Evolutionary conservation across 306 rosid species (phyloP), one percentile per base, ranked within the genome.

Genomic region (Begonia loranthoides): DNA sequence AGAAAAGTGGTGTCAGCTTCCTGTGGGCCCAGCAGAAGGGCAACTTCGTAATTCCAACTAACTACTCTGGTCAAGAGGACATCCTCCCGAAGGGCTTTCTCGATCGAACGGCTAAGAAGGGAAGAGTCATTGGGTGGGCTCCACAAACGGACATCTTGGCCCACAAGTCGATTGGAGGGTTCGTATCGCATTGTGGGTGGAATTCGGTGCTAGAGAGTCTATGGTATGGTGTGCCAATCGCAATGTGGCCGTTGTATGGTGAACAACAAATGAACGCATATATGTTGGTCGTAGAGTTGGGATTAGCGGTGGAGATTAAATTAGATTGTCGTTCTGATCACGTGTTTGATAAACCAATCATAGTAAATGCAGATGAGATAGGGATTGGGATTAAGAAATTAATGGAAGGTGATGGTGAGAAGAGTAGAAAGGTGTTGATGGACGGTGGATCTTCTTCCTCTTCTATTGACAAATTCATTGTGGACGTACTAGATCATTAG

Each of bases 161-260:
- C 5, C 46, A 54, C 22, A 19, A 43, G 46, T 21, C 57, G 4
- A 54, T 45, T 4, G 80, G 67, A 13, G 84, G 75, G 1, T 83
- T 79, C 4, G 71, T 83, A 13, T 74, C 80, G 0, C 84, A 83
- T 2, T 83, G 84, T 0, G 92, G 86, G 2, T 82, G 84, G 87
- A 79, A 79, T 51, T 83, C 87, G 0, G 59, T 5, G 0, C 49
- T 79, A 0, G 93, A 79, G 59, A 76, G 87, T 54, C 4, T 76
- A 2, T 59, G 81, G 55, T 70, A 51, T 3, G 82, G 84, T 0
- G 84, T 83, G 44, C 83, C 94, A 0, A 46, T 77, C 4, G 82
- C 74, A 4, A 33, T 85, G 1, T 75, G 81, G 85, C 79, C 85
- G 0, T 9, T 77, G 1, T 63, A 4, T 6, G 74, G 74, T 0